A percentile compares a stretch with the other conserved stretches of the same genome.
phyloP scores from a whole-genome alignment of 768 basidiomycete genomes.

The Tephrocybe sp. region DNA sequence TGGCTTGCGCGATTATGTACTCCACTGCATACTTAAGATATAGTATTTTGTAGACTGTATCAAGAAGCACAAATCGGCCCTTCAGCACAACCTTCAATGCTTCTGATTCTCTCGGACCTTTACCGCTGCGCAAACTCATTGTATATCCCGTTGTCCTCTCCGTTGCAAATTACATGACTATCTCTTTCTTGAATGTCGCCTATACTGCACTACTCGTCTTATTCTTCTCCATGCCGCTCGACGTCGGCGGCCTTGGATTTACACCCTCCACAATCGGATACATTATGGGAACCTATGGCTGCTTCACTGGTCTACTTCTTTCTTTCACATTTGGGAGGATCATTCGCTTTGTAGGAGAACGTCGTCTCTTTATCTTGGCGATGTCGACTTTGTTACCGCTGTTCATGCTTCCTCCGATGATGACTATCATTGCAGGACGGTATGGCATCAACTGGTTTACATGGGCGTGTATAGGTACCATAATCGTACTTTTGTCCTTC shows the following conservation, averaged over 20 bases:
- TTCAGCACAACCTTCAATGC: not conserved
- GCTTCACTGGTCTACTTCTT: conserved; percentile 23
- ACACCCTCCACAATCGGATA: conserved; percentile 54
- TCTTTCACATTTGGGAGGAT: conserved; percentile 30
- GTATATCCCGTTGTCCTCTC: conserved; percentile 59
- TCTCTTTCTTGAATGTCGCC: too few species aligned
- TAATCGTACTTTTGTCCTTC: conserved; percentile 27
- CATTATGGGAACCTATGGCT: conserved; percentile 50
- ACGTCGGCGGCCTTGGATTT: too few species aligned
- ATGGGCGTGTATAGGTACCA: conserved; percentile 33
- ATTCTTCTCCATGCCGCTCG: too few species aligned
- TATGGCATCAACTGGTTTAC: conserved; percentile 28
- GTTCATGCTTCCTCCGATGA: conserved; percentile 40
- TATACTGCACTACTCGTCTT: too few species aligned
- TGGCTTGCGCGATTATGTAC: conserved; percentile 33
- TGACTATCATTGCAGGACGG: conserved; percentile 32
- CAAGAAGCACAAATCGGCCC: not conserved
- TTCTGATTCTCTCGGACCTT: conserved; percentile 22
- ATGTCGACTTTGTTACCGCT: conserved; percentile 34
- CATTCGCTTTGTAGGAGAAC: conserved; percentile 39
- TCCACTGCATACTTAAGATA: conserved; percentile 35
- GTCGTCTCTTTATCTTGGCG: conserved; percentile 34
- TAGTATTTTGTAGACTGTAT: not conserved
- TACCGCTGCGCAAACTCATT: conserved; percentile 41
- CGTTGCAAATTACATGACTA: too few species aligned